phyloP scores from a whole-genome alignment of 108 stramenopile species.

The Aurantiochytrium sp. region DNA sequence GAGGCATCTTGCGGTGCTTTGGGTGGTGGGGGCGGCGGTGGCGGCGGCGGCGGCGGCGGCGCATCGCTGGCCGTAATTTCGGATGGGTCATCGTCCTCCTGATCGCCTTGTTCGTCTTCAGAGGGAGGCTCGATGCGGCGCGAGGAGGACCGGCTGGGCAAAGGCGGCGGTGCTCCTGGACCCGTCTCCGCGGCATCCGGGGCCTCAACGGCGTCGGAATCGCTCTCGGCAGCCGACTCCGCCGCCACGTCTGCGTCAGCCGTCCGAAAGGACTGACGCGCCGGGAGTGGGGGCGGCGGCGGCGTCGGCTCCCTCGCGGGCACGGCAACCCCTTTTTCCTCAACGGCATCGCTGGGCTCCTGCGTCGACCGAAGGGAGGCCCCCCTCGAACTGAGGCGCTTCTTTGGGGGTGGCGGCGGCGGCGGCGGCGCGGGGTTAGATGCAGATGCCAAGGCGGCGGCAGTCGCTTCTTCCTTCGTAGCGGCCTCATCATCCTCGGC shows the following conservation, averaged over 20 bases:
- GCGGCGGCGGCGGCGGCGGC: background rate
- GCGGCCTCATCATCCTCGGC: no score
- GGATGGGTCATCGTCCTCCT: no score
- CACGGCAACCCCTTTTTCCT: no score
- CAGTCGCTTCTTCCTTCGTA: no score
- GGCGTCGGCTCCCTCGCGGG: background rate
- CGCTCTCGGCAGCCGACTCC: background rate
- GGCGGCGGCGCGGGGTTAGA: background rate
- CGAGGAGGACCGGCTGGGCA: background rate
- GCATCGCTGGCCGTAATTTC: background rate
- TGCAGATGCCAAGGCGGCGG: no score
- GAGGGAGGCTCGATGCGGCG: background rate
- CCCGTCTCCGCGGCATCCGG: no score
- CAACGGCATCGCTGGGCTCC: no score
- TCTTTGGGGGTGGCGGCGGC: background rate
- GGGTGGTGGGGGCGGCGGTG: background rate
- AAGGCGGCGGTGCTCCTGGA: background rate
- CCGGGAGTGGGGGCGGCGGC: background rate
- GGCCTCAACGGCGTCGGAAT: background rate
- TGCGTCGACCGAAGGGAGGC: background rate
- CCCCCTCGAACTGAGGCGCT: background rate
- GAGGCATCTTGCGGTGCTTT: no score
- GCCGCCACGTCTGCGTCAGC: no score
- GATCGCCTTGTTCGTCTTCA: background rate
- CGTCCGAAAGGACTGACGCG: background rate